Percentiles rank a stretch among this genome's conserved stretches.
These are phyloP conservation scores for Pseudozyma sp. DNA, from an alignment of 1,284 basidiomycete genomes.

Conservation along the genomic window DNA sequence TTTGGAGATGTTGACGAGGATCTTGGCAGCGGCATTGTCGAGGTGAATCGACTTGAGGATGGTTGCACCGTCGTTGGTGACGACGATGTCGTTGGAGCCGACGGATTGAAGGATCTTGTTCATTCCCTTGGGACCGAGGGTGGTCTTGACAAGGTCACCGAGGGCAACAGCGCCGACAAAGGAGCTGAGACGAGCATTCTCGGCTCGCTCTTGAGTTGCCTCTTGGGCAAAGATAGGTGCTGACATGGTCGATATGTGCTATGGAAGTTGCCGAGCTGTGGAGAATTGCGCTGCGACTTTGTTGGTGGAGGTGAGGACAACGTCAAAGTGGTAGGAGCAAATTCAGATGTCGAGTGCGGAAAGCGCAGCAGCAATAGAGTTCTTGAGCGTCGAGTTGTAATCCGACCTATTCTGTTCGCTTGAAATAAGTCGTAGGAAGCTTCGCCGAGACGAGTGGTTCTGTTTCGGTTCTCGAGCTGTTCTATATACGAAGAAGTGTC, in stretches of 20 bases:
- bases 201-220: constrained; percentile 97
- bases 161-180: constrained; percentile 97
- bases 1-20: constrained; percentile 99
- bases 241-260: constrained; percentile 48
- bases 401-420: no score
- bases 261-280: background rate
- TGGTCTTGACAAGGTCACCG: constrained; percentile 97
- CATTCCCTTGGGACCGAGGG: constrained; percentile 95
- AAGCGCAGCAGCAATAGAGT: no score
- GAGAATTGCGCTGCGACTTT: background rate
- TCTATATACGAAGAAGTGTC: no score
- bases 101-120: constrained; percentile 94
- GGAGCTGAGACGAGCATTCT: constrained; percentile 95
- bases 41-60: constrained; percentile 97
- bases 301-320: background rate
- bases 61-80: constrained; percentile 98
- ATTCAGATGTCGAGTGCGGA: no score
- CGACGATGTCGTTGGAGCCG: constrained; percentile 90
- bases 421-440: no score
- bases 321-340: background rate
- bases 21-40: constrained; percentile 98
- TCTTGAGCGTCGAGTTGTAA: no score
- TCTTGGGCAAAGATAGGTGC: constrained; percentile 67
- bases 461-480: no score
- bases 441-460: no score